phyloP scores from a whole-genome alignment of 2,329 filamentous ascomycete genomes.

The Venturia effusa region DNA sequence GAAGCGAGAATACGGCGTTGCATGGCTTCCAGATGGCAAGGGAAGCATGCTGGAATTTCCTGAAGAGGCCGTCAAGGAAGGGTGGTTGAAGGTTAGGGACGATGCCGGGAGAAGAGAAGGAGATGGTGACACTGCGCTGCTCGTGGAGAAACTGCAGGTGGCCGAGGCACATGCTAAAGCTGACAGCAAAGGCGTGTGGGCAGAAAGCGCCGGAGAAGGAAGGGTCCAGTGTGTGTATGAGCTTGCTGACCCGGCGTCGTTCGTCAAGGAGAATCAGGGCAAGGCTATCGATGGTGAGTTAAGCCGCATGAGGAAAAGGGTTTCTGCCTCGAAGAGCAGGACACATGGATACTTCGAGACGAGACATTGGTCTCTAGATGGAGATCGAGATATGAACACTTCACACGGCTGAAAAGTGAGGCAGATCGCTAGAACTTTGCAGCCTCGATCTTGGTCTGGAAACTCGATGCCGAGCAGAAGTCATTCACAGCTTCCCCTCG shows the following conservation, averaged over 20 bases:
- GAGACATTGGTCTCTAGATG: neutral
- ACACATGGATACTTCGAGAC: neutral
- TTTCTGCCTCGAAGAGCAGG: neutral
- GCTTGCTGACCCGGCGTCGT: conserved; percentile 57
- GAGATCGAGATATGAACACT: neutral
- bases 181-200: conserved; percentile 75
- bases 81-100: conserved; percentile 88
- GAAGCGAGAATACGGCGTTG: conserved; percentile 78
- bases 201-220: conserved; percentile 41
- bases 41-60: conserved; percentile 46
- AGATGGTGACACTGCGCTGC: conserved; percentile 59
- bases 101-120: conserved; percentile 85
- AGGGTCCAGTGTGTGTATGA: conserved; percentile 73
- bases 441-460: neutral
- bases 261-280: conserved; percentile 76
- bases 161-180: conserved; percentile 69
- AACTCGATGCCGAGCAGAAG: neutral
- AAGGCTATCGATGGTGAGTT: conserved; percentile 60
- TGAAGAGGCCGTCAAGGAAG: conserved; percentile 73
- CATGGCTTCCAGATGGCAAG: conserved; percentile 64
- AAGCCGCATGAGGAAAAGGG: neutral
- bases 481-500: neutral
- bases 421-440: neutral
- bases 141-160: conserved; percentile 66
- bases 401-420: neutral